Evolutionary conservation across 1,284 basidiomycete genomes (phyloP), one percentile per base, ranked within the genome.

Genomic region (Schizophyllum commune): DNA sequence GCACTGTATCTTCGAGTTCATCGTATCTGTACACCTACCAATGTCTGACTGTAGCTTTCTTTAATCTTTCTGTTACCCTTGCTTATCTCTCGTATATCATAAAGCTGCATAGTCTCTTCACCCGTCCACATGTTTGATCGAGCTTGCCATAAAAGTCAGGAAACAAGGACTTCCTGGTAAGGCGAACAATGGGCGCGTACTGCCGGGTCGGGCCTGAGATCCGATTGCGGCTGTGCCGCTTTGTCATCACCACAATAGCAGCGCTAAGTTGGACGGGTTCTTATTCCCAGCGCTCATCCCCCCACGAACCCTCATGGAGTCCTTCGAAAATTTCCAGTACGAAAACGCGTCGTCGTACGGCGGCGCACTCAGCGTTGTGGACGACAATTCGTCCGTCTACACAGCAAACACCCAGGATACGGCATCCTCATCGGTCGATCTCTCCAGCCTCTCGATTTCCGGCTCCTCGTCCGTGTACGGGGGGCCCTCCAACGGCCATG

Each of bases 261-360:
- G 11, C 19, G 53, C 20, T 52, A 55, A 55, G 27, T 55, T 55
- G 15, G 19, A n/a, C 53, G 39, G 17, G 39, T 55, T 52, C 11
- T 55, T 55, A 19, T 55, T 55, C 27, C 19, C 27, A 21, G 15
- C 53, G 19, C 27, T 55, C 55, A 56, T 56, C 56, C 15, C 22
- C 15, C 9, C 58, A 47, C 60, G 58, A 20, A 58, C 57, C 58
- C 68, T 57, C 70, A 92, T 93, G 91, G 91, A 93, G 71, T 83
- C 86, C 9, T 94, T 94, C 70, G 89, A 92, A 70, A 92, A 92
- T 70, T 94, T 93, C 70, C 92, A 94, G 71, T 88, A 86, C 70
- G 88, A 91, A 67, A 84, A 85, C 22, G 83, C 86, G 51, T 90
- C 88, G 9, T 86, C 89, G 0, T 91, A 91, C 68, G 88, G 89